These are phyloP conservation scores for Ganoderma meredithae DNA, from an alignment of 1,284 basidiomycete genomes.

Conservation along the genomic window DNA sequence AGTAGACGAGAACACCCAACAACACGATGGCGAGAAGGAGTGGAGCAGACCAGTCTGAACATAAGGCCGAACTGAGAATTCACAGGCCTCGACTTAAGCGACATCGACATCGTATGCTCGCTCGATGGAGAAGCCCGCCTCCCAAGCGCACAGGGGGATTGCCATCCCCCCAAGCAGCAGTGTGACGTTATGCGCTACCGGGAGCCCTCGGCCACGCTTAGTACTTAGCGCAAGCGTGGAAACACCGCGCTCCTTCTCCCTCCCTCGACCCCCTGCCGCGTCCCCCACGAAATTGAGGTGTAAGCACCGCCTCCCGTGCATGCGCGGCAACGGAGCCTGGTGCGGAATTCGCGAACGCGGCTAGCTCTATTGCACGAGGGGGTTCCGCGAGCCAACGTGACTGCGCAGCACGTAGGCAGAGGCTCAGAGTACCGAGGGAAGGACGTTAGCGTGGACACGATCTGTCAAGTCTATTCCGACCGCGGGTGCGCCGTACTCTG, in stretches of 20 bases:
- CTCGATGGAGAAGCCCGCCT: conserved; percentile 6
- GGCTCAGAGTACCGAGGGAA: conserved; percentile 9
- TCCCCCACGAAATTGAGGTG: neutral
- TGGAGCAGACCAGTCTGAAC: neutral
- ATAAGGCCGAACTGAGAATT: neutral
- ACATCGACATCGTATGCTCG: conserved; percentile 1
- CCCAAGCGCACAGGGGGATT: conserved; percentile 8
- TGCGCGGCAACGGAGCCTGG: conserved; percentile 14
- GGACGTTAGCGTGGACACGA: conserved; percentile 18
- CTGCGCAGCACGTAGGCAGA: conserved; percentile 6
- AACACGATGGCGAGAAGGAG: neutral
- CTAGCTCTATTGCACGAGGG: conserved; percentile 7
- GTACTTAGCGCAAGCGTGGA: conserved; percentile 4
- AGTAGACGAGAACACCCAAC: neutral
- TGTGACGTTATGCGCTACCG: conserved; percentile 6
- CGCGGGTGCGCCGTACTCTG: neutral
- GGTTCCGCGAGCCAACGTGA: conserved; percentile 5
- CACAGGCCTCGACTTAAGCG: neutral
- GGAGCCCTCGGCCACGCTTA: neutral
- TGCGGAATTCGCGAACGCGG: conserved; percentile 27
- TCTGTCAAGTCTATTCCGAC: conserved; percentile 18
- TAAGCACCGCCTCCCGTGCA: neutral
- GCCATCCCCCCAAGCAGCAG: conserved; percentile 1
- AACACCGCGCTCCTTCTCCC: neutral
- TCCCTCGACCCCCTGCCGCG: neutral